phyloP scores from a whole-genome alignment of 2,329 filamentous ascomycete genomes.

The Pseudophaeomoniella oleicola region DNA sequence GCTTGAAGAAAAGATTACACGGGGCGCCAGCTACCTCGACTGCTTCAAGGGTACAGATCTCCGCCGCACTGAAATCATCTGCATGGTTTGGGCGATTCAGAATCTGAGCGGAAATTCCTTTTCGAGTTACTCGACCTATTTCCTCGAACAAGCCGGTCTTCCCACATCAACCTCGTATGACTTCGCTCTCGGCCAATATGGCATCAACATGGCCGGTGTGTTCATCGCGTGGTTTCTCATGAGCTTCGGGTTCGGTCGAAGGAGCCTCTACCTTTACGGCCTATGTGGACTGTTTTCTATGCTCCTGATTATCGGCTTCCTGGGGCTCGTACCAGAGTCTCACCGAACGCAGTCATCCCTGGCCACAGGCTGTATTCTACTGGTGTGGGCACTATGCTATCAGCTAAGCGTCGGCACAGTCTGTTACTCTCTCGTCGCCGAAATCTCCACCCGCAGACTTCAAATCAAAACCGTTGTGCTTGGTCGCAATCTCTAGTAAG shows the following conservation, averaged over 20 bases:
- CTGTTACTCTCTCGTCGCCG: slow-evolving; percentile 75
- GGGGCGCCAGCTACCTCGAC: slow-evolving; percentile 60
- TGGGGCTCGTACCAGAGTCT: slow-evolving; percentile 52
- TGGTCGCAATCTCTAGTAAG: slow-evolving; percentile 54
- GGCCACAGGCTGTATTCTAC: slow-evolving; percentile 74
- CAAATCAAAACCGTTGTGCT: slow-evolving; percentile 88
- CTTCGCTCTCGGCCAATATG: slow-evolving; percentile 44
- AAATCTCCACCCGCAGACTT: slow-evolving; percentile 66
- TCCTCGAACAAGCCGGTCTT: slow-evolving; percentile 39
- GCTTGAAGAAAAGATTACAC: slow-evolving; percentile 60
- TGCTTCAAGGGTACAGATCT: slow-evolving; percentile 71
- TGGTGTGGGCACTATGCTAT: slow-evolving; percentile 69
- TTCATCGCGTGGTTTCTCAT: slow-evolving; percentile 73
- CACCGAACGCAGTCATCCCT: slow-evolving; percentile 49
- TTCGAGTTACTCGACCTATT: slow-evolving; percentile 48
- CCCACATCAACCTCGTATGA: slow-evolving; percentile 33
- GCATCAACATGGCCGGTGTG: slow-evolving; percentile 61
- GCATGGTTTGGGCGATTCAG: slow-evolving; percentile 51
- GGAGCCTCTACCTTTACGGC: slow-evolving; percentile 62
- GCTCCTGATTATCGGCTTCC: slow-evolving; percentile 72
- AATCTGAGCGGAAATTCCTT: slow-evolving; percentile 50
- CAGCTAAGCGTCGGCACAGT: slow-evolving; percentile 81
- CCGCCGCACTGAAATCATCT: slow-evolving; percentile 61
- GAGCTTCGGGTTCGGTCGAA: slow-evolving; percentile 58
- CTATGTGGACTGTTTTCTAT: slow-evolving; percentile 59